phyloP scores from a whole-genome alignment of 1,284 basidiomycete species.

The Apiotrichum domesticum region DNA sequence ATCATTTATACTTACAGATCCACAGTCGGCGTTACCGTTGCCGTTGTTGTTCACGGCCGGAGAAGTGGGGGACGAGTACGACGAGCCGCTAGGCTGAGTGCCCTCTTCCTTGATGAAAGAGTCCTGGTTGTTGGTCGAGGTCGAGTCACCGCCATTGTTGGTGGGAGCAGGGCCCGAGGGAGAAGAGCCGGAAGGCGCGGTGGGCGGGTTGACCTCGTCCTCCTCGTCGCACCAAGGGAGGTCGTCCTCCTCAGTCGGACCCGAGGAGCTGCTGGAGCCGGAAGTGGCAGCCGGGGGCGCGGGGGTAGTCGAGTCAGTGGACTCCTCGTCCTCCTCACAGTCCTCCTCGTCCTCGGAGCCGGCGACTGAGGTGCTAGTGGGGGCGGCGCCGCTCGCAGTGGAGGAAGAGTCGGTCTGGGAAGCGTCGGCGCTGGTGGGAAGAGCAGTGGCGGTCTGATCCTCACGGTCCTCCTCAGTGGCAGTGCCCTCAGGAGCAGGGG shows the following conservation, averaged over 20 bases:
- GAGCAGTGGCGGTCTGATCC: too few species aligned
- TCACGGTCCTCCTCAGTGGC: neutral
- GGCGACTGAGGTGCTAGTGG: neutral
- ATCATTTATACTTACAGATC: too few species aligned
- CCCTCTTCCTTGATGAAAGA: neutral
- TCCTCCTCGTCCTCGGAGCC: neutral
- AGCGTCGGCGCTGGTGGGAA: too few species aligned
- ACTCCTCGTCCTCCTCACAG: conserved; percentile 6
- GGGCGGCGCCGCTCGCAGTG: neutral
- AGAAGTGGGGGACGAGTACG: too few species aligned
- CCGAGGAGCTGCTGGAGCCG: neutral
- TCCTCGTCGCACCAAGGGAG: conserved; percentile 16
- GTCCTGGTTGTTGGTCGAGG: neutral
- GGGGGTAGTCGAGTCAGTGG: conserved; percentile 48
- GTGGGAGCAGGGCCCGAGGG: conserved; percentile 19
- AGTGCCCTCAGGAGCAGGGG: neutral
- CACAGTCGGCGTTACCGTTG: neutral
- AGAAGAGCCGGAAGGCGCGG: neutral
- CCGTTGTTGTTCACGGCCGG: neutral
- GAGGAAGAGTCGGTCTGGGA: too few species aligned
- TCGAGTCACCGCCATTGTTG: conserved; percentile 10
- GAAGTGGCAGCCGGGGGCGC: conserved; percentile 39
- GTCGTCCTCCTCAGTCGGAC: conserved; percentile 5
- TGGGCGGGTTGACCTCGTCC: neutral
- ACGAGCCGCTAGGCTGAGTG: too few species aligned